These are phyloP conservation scores for Hirschfeldia incana DNA, from an alignment of 345 rosid species.

Conservation along the genomic window DNA sequence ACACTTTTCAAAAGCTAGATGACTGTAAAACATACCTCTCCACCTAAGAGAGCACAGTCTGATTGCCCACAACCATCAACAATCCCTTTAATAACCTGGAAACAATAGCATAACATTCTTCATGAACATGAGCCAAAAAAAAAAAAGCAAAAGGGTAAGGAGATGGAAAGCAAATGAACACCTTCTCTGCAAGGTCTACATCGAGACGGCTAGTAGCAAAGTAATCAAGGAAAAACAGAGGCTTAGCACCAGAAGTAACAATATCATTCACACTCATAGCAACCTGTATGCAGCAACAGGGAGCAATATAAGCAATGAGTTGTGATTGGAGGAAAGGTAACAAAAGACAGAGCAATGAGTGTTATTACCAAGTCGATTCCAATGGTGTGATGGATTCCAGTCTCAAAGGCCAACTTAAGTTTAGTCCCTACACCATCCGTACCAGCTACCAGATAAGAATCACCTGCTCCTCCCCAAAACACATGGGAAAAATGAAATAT, in stretches of 20 bases:
- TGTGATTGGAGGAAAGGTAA: not conserved
- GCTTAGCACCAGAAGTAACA: slow-evolving; percentile 93
- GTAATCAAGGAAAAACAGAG: slow-evolving; percentile 91
- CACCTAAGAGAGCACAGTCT: slow-evolving; percentile 82
- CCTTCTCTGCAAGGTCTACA: slow-evolving; percentile 98
- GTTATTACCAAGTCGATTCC: slow-evolving; percentile 88
- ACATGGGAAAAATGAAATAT: not conserved
- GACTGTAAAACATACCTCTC: slow-evolving; percentile 62
- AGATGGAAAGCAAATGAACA: slow-evolving; percentile 20
- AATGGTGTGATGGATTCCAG: slow-evolving; percentile 84
- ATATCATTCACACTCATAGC: slow-evolving; percentile 99
- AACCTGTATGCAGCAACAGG: slow-evolving; percentile 46
- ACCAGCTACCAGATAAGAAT: slow-evolving; percentile 89
- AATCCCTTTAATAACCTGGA: slow-evolving; percentile 79
- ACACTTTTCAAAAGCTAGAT: not conserved
- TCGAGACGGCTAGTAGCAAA: slow-evolving; percentile 91
- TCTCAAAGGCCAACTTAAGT: slow-evolving; percentile 89
- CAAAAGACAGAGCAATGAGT: not conserved
- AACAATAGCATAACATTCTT: not conserved
- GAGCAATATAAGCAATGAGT: not conserved
- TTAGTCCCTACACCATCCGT: slow-evolving; percentile 99
- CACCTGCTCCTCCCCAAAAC: slow-evolving; percentile 50
- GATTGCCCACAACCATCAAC: slow-evolving; percentile 89
- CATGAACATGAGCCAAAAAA: too few relatives aligned
- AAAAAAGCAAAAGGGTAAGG: not conserved